phyloP scores from a whole-genome alignment of 176 grass and related monocot genomes.

The Alloteropsis semialata region DNA sequence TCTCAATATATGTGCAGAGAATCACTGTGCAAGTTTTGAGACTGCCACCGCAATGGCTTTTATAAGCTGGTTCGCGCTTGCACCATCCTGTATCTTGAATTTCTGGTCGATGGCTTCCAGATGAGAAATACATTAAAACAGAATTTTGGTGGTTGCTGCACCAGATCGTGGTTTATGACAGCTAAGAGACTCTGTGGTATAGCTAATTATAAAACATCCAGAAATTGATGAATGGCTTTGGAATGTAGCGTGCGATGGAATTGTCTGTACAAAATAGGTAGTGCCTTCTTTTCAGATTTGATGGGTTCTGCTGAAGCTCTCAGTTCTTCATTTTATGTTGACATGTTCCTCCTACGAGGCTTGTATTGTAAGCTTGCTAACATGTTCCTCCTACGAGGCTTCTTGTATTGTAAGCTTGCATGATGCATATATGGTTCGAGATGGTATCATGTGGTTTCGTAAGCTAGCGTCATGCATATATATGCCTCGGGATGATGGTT shows the following conservation, averaged over 20 bases:
- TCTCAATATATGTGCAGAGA: constrained; percentile 61
- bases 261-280: constrained; percentile 55
- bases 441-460: background rate
- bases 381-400: background rate
- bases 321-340: background rate
- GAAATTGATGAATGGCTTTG: constrained; percentile 5
- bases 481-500: background rate
- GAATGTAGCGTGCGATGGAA: background rate
- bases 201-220: constrained; percentile 21
- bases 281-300: constrained; percentile 11
- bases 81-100: constrained; percentile 80
- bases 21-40: constrained; percentile 85
- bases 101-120: constrained; percentile 85
- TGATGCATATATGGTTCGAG: background rate
- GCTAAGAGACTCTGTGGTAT: background rate
- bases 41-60: constrained; percentile 88
- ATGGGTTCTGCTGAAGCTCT: constrained; percentile 21
- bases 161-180: background rate
- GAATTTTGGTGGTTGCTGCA: constrained; percentile 4
- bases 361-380: constrained; percentile 16
- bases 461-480: background rate
- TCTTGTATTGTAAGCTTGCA: constrained; percentile 17
- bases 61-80: constrained; percentile 91
- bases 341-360: background rate
- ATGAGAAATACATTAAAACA: constrained; percentile 31